phyloP scores from a whole-genome alignment of 2,329 filamentous ascomycete species.

The Colletotrichum scovillei region DNA sequence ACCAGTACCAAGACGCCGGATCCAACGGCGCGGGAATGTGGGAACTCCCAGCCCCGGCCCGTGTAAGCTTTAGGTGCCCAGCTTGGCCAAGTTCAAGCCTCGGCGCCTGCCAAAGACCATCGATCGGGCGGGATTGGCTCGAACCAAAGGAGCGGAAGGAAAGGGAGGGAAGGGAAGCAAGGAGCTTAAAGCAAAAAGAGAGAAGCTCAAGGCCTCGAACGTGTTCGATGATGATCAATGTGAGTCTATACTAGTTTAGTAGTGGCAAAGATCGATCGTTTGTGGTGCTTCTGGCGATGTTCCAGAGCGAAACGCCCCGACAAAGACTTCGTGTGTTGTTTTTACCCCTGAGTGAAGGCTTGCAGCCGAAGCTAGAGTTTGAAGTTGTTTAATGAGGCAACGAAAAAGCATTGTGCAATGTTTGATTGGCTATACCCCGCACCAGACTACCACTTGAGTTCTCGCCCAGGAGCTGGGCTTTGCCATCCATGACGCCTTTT shows the following conservation, averaged over 20 bases:
- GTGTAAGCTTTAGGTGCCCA: not conserved
- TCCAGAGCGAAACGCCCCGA: not conserved
- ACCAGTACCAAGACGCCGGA: not conserved
- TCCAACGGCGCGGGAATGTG: slow-evolving; percentile 1
- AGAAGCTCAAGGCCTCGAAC: not conserved
- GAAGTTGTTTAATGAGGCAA: not conserved
- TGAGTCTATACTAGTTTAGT: not conserved
- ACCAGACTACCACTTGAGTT: not conserved
- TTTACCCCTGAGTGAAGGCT: not conserved
- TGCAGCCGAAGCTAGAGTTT: not conserved
- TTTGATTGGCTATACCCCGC: slow-evolving; percentile 11
- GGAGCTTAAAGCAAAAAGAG: not conserved
- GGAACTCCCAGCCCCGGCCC: not conserved
- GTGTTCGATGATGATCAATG: not conserved
- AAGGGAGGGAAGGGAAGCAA: not conserved
- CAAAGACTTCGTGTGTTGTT: not conserved
- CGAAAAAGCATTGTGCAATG: not conserved
- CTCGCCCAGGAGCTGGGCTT: not conserved
- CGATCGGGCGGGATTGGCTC: not conserved
- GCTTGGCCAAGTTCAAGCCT: not conserved
- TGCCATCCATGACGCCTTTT: not conserved
- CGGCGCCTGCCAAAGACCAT: not conserved
- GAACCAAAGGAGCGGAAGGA: not conserved
- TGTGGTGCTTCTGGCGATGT: not conserved
- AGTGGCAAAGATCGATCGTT: not conserved